These are phyloP conservation scores for Boechera stricta DNA, from an alignment of 345 rosid species.

Conservation along the genomic window DNA sequence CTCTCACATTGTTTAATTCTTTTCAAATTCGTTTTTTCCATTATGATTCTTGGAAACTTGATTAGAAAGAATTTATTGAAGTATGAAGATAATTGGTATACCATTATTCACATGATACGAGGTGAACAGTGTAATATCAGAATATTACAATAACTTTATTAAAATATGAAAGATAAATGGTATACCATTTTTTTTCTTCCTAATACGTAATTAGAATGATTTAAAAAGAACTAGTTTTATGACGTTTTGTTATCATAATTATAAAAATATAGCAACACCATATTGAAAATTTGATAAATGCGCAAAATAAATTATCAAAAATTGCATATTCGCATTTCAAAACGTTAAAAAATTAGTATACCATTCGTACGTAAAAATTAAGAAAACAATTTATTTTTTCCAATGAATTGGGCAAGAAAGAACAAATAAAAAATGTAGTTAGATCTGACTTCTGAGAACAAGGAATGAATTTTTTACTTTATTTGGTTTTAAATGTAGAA, in stretches of 20 bases:
- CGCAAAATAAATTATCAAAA: too few relatives aligned
- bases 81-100: not conserved
- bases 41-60: not conserved
- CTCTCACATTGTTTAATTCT: conserved; percentile 15
- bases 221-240: too few relatives aligned
- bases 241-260: not conserved
- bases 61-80: not conserved
- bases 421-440: conserved; percentile 8
- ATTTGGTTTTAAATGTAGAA: not conserved
- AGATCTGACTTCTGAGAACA: conserved; percentile 23
- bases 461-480: not conserved
- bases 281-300: not conserved
- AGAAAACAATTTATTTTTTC: not conserved
- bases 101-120: not conserved
- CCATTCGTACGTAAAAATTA: not conserved
- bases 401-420: not conserved
- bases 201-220: too few relatives aligned
- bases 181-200: too few relatives aligned
- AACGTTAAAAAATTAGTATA: not conserved
- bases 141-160: not conserved
- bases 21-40: not conserved
- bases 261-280: not conserved
- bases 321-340: not conserved
- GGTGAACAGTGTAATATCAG: not conserved
- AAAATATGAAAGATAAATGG: too few relatives aligned